Evolutionary conservation across 2,329 filamentous ascomycete genomes (phyloP).

Genomic region (Exophiala xenobiotica): DNA sequence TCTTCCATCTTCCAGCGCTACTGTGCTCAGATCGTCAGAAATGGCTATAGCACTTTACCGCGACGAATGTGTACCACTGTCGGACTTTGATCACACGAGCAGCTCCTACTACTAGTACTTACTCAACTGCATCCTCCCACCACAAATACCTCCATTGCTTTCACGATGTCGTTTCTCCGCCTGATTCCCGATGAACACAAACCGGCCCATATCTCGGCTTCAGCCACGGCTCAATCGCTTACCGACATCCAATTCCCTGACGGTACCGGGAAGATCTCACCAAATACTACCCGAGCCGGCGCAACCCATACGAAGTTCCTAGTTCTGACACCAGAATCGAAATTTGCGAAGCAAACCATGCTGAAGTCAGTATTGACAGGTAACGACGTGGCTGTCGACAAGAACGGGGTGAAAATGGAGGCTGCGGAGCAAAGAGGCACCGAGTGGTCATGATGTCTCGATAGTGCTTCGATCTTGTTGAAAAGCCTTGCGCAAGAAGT

Average conservation of each 20-base stretch:
- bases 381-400: too few relatives aligned
- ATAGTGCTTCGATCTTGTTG: too few relatives aligned
- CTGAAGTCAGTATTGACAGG: background rate
- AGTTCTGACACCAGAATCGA: background rate
- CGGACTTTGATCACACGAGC: background rate
- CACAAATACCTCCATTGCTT: background rate
- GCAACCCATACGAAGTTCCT: background rate
- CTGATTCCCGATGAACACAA: background rate
- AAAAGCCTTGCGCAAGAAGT: too few relatives aligned
- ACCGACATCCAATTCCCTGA: background rate
- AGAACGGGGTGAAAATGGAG: too few relatives aligned
- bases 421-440: too few relatives aligned
- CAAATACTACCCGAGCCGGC: background rate
- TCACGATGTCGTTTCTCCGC: background rate
- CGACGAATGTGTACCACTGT: too few relatives aligned
- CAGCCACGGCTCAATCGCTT: background rate
- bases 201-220: background rate
- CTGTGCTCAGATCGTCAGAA: too few relatives aligned
- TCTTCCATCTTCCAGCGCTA: too few relatives aligned
- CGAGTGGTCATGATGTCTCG: too few relatives aligned
- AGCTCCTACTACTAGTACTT: background rate
- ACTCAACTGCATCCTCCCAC: background rate
- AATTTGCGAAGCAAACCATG: background rate
- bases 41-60: too few relatives aligned
- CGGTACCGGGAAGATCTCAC: background rate